Percentiles rank a stretch among this genome's conserved stretches.
Evolutionary conservation across 805 yeast genomes (phyloP).

Genomic region (Candida palmyrensis): DNA sequence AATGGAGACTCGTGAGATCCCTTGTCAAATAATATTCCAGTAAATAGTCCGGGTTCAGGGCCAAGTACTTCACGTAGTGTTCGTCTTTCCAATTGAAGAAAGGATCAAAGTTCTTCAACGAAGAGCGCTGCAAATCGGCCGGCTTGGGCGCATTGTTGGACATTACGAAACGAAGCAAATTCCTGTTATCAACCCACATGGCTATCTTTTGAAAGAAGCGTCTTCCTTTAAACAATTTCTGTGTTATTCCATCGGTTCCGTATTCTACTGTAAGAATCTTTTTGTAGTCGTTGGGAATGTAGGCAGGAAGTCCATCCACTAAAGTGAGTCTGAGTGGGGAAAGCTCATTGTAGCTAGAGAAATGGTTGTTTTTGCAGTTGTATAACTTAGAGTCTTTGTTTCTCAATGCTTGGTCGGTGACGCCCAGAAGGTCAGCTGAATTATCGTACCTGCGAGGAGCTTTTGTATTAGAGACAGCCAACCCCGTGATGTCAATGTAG

Average conservation of each 20-base stretch:
- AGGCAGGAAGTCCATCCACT: conserved; percentile 31
- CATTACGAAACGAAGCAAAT: conserved; percentile 7
- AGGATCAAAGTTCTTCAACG: conserved; percentile 1
- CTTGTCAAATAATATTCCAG: conserved; percentile 22
- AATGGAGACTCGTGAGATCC: conserved; percentile 30
- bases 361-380: conserved; percentile 37
- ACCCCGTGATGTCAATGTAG: conserved; percentile 38
- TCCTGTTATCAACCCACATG: conserved; percentile 4
- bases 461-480: conserved; percentile 26
- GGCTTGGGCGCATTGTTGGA: conserved; percentile 1
- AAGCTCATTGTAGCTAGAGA: conserved; percentile 22
- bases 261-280: conserved; percentile 27
- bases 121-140: neutral
- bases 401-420: conserved; percentile 12
- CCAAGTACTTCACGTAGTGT: conserved; percentile 21
- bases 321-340: conserved; percentile 27
- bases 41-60: conserved; percentile 22
- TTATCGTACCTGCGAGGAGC: conserved; percentile 20
- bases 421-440: conserved; percentile 9
- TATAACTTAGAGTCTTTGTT: conserved; percentile 24
- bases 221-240: conserved; percentile 26
- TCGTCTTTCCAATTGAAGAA: conserved; percentile 8
- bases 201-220: conserved; percentile 2
- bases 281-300: conserved; percentile 28
- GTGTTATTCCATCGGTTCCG: conserved; percentile 19